Conservation (phyloP, 2,329 filamentous ascomycete genomes). For the Fusarium sp. region DNA sequence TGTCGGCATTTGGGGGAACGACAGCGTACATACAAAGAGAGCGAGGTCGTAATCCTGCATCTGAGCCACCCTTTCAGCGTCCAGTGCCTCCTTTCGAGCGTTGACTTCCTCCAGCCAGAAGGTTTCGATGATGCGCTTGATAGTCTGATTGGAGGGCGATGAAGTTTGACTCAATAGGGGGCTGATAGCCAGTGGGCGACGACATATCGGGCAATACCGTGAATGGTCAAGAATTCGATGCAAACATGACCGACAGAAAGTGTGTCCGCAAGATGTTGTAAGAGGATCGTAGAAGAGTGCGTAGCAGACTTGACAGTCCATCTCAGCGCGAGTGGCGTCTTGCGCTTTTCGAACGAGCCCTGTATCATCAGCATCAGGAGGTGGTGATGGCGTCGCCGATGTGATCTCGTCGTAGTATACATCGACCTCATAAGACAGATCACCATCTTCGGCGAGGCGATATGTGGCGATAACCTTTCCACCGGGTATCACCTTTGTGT, state of each 20-base stretch:
- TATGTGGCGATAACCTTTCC: slow-evolving; percentile 73
- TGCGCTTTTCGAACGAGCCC: slow-evolving; percentile 62
- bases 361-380: slow-evolving; percentile 44
- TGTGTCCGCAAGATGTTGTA: slow-evolving; percentile 88
- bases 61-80: slow-evolving; percentile 64
- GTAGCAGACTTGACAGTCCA: slow-evolving; percentile 92
- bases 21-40: slow-evolving; percentile 82
- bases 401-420: slow-evolving; percentile 55
- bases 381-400: slow-evolving; percentile 19
- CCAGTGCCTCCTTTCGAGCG: slow-evolving; percentile 62
- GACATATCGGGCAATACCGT: slow-evolving; percentile 81
- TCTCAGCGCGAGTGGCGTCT: slow-evolving; percentile 69
- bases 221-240: slow-evolving; percentile 80
- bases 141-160: slow-evolving; percentile 66
- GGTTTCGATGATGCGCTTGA: slow-evolving; percentile 68
- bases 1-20: slow-evolving; percentile 83
- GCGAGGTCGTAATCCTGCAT: slow-evolving; percentile 68
- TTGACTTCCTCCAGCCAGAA: slow-evolving; percentile 75
- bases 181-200: slow-evolving; percentile 66
- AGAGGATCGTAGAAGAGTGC: slow-evolving; percentile 81
- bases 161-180: slow-evolving; percentile 51
- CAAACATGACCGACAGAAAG: slow-evolving; percentile 84
- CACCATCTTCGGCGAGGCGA: slow-evolving; percentile 67
- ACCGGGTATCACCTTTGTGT: slow-evolving; percentile 55
- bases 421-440: slow-evolving; percentile 64